Evolutionary conservation across 2,329 filamentous ascomycete species (phyloP).

Genomic region (Sporothrix pallida): DNA sequence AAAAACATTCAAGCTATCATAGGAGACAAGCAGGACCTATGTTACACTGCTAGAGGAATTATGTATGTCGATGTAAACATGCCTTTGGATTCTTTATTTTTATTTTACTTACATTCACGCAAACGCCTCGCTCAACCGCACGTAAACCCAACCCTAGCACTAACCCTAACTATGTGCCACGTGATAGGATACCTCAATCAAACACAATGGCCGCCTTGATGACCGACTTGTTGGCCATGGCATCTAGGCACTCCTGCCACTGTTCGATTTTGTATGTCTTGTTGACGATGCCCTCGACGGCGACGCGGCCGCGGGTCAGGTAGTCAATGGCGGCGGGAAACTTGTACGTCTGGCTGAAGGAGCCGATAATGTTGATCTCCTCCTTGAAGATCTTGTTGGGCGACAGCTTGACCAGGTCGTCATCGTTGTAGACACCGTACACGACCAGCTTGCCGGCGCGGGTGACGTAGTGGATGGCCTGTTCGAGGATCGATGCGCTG

Average conservation of each 20-base stretch:
- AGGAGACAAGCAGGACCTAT: too few species aligned
- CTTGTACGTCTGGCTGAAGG: slow-evolving; percentile 76
- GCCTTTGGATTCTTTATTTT: too few species aligned
- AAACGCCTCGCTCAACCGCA: too few species aligned
- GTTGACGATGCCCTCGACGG: slow-evolving; percentile 72
- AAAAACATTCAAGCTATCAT: too few species aligned
- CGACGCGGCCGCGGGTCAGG: slow-evolving; percentile 65
- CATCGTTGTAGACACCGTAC: slow-evolving; percentile 70
- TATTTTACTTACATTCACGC: too few species aligned
- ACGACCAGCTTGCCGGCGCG: slow-evolving; percentile 74
- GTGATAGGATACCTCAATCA: slow-evolving; percentile 49
- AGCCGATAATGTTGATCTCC: slow-evolving; percentile 75
- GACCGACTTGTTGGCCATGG: slow-evolving; percentile 73
- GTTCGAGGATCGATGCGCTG: slow-evolving; percentile 70
- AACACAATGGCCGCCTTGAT: slow-evolving; percentile 78
- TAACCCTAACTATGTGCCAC: too few species aligned
- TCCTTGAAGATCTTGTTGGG: slow-evolving; percentile 73
- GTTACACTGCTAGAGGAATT: too few species aligned
- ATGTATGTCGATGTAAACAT: too few species aligned
- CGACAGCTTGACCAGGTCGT: slow-evolving; percentile 68
- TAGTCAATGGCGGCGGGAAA: slow-evolving; percentile 63
- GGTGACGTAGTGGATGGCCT: slow-evolving; percentile 73
- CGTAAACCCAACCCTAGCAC: too few species aligned
- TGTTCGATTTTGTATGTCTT: slow-evolving; percentile 73
- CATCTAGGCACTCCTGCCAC: slow-evolving; percentile 71